Percentiles rank a stretch among this genome's conserved stretches.
Evolutionary conservation across 129 eudicot genomes (phyloP).

Genomic region (Flaveria linearis): DNA sequence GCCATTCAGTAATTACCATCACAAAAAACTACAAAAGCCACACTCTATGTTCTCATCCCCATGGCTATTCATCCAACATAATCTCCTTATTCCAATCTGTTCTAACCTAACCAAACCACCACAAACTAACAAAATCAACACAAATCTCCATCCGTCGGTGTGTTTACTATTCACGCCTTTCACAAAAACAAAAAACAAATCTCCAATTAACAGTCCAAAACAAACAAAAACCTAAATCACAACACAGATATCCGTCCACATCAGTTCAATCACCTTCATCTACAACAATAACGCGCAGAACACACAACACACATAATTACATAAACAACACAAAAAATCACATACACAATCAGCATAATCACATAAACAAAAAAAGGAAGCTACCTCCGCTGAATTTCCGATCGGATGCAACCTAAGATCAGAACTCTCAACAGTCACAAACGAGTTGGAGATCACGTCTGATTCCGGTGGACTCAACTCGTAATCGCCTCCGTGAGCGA

Average conservation of each 20-base stretch:
- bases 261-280: constrained; percentile 18
- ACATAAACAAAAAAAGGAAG: background rate
- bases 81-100: background rate
- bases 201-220: constrained; percentile 2
- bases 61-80: background rate
- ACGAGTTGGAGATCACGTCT: constrained; percentile 34
- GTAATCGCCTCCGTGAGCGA: constrained; percentile 23
- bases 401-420: constrained; percentile 23
- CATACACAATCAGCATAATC: constrained; percentile 11
- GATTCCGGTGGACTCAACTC: constrained; percentile 39
- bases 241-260: background rate
- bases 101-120: too few relatives aligned
- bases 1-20: too few relatives aligned
- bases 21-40: too few relatives aligned
- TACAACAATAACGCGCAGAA: background rate
- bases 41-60: background rate
- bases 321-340: background rate
- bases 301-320: background rate
- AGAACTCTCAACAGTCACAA: constrained; percentile 31
- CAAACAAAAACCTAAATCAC: constrained; percentile 14
- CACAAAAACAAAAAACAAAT: background rate
- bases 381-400: constrained; percentile 35
- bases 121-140: background rate
- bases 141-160: background rate
- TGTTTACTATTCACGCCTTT: background rate